Evolutionary conservation across 2,329 filamentous ascomycete genomes (phyloP), one percentile per base, ranked within the genome.

Genomic region (Ascochyta koolunga): DNA sequence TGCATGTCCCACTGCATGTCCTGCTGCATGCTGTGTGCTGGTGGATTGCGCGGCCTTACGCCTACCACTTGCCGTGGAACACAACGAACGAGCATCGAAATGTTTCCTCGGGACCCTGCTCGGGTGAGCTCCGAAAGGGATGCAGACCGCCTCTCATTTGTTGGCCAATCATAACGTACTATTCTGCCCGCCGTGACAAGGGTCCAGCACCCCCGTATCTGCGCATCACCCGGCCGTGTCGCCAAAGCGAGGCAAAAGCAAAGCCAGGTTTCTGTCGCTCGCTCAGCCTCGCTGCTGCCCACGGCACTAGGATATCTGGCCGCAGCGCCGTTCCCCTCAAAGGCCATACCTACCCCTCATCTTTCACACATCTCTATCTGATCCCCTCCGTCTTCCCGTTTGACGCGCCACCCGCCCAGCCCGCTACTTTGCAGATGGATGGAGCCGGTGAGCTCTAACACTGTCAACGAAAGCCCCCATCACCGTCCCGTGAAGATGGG

Each of bases 381-480:
- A 49, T 36, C 55, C 8, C 22, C 52, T 45, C 59, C 59, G 51
- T 58, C 47, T 39, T 59, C 32, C 50, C 45, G 29, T 59, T 54
- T 52, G 42, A 59, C 61, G 58, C 64, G 61, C 66, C 61, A 56
- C 57, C 57, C 46, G 55, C 58, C 60, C 59, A 62, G 55, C 56
- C 54, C 60, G 55, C 63, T 63, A 59, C 58, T 61, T 44, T 50
- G 66, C 71, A 70, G 64, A 76, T 76, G 73, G 69, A 76, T 76
- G 74, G 74, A 75, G 71, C 67, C 68, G 67, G 64, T 64, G 64
- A 64, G 58, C 52, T 62, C 61, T 69, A 62, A 70, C 60, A 53
- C 69, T 65, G 59, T 49, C 54, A 58, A 60, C 60, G 59, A 60
- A 55, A 60, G 54, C 55, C 56, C 48, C 59, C 64, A 51, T 64